Evolutionary conservation across 129 eudicot species (phyloP), one percentile per base, ranked within the genome.

Genomic region (Saussurea involucrata): DNA sequence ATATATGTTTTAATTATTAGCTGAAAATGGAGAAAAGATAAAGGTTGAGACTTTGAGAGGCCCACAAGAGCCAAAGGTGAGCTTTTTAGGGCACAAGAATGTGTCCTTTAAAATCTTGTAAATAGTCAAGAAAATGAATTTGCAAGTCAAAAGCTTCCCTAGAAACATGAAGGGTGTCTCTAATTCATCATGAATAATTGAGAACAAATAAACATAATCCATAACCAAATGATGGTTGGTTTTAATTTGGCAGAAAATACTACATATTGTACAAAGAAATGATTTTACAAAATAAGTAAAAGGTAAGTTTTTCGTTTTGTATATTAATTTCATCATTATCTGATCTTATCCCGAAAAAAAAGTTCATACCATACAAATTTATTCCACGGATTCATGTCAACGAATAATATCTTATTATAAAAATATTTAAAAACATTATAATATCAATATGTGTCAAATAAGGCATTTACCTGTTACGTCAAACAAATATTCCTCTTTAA

Each of bases 21-120:
- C 20, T 66, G 20, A 37, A 67, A 67, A 66, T 40, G 46, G 32
- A 64, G 66, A 66, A 66, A 80, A 73, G 44, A 74, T 9, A 17
- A 36, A 74, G 66, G 21, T 20, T 65, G 71, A 72, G 66, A 74
- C 57, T 17, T 20, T 65, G 71, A 72, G 66, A 77, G 79, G 76
- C 83, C 82, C 81, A 85, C 81, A 66, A 74, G 67, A 70, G 83
- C 88, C 86, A 78, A 85, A 85, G 44, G 74, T 69, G 58, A 76
- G 66, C 83, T 72, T 83, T 82, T 82, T 76, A 68, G 78, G 87
- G 78, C 83, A 72, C 82, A 76, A 74, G 80, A 81, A 83, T 73
- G 81, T 40, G 34, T 82, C 74, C 66, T 58, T 20, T 67, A 73
- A 78, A 66, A 36, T 42, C 68, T 55, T 70, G 17, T 42, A 74